phyloP scores from a whole-genome alignment of 2,329 filamentous ascomycete species.

The Amauroascus niger region DNA sequence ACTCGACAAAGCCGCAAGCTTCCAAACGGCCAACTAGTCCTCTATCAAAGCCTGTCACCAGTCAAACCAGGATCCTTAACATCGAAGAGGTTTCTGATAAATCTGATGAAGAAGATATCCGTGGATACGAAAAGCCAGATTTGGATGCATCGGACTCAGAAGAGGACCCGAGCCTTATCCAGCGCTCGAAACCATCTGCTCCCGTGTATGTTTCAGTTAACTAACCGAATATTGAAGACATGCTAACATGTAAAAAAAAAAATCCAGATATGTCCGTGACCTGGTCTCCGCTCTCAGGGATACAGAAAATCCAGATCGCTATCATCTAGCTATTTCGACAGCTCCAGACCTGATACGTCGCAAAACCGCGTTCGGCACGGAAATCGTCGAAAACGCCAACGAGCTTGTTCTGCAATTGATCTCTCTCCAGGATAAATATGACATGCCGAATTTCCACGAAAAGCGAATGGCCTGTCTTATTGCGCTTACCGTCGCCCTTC shows the following conservation, averaged over 20 bases:
- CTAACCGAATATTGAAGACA: background rate
- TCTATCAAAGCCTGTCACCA: background rate
- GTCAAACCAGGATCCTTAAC: slow-evolving; percentile 39
- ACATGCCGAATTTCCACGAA: slow-evolving; percentile 67
- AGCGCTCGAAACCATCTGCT: slow-evolving; percentile 68
- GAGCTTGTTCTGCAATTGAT: slow-evolving; percentile 69
- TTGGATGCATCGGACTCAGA: slow-evolving; percentile 86
- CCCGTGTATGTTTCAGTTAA: slow-evolving; percentile 52
- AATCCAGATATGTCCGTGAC: slow-evolving; percentile 69
- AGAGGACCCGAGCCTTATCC: slow-evolving; percentile 79
- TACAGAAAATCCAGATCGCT: slow-evolving; percentile 72
- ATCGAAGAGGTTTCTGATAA: slow-evolving; percentile 55
- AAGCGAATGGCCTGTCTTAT: slow-evolving; percentile 71
- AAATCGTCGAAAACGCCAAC: slow-evolving; percentile 73
- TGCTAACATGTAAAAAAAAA: slow-evolving; percentile 16
- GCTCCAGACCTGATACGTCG: slow-evolving; percentile 74
- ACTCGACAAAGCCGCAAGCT: background rate
- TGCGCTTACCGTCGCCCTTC: slow-evolving; percentile 66
- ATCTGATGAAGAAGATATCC: slow-evolving; percentile 57
- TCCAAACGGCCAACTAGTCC: background rate
- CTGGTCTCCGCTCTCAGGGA: slow-evolving; percentile 70
- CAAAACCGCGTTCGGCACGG: slow-evolving; percentile 78
- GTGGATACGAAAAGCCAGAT: slow-evolving; percentile 73
- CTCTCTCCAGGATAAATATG: slow-evolving; percentile 75
- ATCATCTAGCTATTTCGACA: slow-evolving; percentile 66